Conservation (phyloP, 352 stramenopile species). For the Phytophthora nicotianae region DNA sequence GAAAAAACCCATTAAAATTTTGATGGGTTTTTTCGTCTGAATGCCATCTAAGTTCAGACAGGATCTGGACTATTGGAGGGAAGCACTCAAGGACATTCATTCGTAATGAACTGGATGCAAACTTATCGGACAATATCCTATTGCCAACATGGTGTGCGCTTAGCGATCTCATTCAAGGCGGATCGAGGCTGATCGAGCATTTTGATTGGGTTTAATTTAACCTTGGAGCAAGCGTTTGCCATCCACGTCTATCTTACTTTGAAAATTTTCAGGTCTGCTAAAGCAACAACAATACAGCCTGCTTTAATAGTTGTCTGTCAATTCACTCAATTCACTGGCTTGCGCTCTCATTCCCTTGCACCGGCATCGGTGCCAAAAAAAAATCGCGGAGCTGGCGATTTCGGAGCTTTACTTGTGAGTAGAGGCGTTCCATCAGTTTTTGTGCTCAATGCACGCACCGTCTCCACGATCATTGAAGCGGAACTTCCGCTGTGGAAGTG, state of each 20-base stretch:
- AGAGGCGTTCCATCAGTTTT: constrained; percentile 1
- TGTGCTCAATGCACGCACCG: constrained; percentile 3
- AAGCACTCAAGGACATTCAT: no score
- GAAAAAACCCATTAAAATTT: no score
- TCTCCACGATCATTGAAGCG: constrained; percentile 11
- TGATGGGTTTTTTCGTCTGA: no score
- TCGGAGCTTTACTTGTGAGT: neutral
- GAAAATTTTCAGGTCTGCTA: neutral
- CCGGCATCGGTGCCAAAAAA: constrained; percentile 9
- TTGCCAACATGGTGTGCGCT: neutral
- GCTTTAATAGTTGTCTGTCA: neutral
- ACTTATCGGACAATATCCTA: no score
- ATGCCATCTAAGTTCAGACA: no score
- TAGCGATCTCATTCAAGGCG: neutral
- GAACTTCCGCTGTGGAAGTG: no score
- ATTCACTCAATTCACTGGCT: neutral
- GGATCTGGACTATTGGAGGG: no score
- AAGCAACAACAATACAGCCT: constrained; percentile 1
- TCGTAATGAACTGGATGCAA: no score
- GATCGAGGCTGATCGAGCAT: constrained; percentile 1
- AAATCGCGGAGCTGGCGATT: neutral
- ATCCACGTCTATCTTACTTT: constrained; percentile 1
- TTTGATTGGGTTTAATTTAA: neutral
- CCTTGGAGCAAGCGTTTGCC: neutral
- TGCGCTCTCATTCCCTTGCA: constrained; percentile 1